phyloP scores from a whole-genome alignment of 345 rosid species.

The Mangifera indica region DNA sequence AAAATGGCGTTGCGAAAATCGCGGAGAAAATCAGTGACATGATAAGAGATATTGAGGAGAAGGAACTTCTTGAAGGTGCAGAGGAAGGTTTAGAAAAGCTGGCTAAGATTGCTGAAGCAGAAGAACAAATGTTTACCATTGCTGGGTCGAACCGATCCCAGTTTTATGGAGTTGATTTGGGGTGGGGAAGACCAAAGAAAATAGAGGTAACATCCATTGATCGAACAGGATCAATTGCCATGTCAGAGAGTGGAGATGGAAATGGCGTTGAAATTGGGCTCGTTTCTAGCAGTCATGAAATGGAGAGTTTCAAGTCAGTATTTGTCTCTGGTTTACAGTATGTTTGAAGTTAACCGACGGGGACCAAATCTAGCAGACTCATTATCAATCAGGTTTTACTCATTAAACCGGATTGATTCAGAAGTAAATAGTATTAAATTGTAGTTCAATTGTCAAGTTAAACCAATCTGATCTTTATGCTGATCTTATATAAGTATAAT shows the following conservation, averaged over 20 bases:
- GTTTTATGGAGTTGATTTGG: conserved; percentile 18
- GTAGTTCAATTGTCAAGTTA: too few relatives aligned
- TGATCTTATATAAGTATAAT: too few relatives aligned
- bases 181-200: conserved; percentile 17
- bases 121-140: background rate
- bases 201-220: background rate
- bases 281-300: conserved; percentile 21
- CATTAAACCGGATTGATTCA: too few relatives aligned
- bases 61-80: background rate
- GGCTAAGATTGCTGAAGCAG: background rate
- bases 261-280: conserved; percentile 27
- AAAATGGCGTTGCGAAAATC: conserved; percentile 6
- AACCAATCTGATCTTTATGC: too few relatives aligned
- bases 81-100: background rate
- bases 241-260: conserved; percentile 30
- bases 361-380: too few relatives aligned
- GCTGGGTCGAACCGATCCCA: background rate
- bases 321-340: conserved; percentile 2
- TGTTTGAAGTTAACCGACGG: background rate
- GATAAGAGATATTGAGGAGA: background rate
- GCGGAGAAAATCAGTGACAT: conserved; percentile 14
- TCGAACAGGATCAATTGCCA: conserved; percentile 13
- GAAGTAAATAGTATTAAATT: too few relatives aligned
- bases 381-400: too few relatives aligned
- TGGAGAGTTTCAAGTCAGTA: background rate